These are phyloP conservation scores for Westerdykella sp. DNA, from an alignment of 2,329 filamentous ascomycete species.

Conservation along the genomic window DNA sequence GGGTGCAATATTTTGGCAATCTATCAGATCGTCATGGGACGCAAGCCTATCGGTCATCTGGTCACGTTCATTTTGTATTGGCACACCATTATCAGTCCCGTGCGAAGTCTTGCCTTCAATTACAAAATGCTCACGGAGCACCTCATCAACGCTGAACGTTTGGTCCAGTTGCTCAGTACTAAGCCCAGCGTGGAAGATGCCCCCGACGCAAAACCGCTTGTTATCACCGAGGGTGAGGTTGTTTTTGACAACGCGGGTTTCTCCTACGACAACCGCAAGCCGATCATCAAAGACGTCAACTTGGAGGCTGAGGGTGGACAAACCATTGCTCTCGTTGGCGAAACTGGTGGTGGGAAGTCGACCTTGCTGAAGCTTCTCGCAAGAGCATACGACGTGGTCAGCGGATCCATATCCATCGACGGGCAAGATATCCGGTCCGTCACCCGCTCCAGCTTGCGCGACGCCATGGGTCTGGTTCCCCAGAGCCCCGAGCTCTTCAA, in stretches of 20 bases:
- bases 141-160: conserved; percentile 59
- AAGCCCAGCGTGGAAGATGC: conserved; percentile 50
- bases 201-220: conserved; percentile 35
- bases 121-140: conserved; percentile 46
- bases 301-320: conserved; percentile 48
- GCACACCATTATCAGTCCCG: conserved; percentile 43
- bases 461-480: conserved; percentile 57
- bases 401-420: conserved; percentile 52
- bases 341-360: conserved; percentile 58
- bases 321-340: conserved; percentile 56
- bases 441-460: conserved; percentile 52
- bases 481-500: conserved; percentile 62
- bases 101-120: conserved; percentile 47
- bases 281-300: conserved; percentile 46
- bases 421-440: conserved; percentile 56
- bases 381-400: conserved; percentile 54
- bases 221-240: conserved; percentile 45
- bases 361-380: conserved; percentile 56
- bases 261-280: conserved; percentile 50
- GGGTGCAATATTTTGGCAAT: conserved; percentile 49
- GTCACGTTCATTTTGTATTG: conserved; percentile 62
- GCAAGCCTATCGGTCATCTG: conserved; percentile 53
- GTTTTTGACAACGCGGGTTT: conserved; percentile 52
- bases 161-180: conserved; percentile 53
- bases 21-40: conserved; percentile 47